These are phyloP conservation scores for Geranomyces variabilis DNA, from an alignment of 192 early-diverging fungal genomes.

Conservation along the genomic window DNA sequence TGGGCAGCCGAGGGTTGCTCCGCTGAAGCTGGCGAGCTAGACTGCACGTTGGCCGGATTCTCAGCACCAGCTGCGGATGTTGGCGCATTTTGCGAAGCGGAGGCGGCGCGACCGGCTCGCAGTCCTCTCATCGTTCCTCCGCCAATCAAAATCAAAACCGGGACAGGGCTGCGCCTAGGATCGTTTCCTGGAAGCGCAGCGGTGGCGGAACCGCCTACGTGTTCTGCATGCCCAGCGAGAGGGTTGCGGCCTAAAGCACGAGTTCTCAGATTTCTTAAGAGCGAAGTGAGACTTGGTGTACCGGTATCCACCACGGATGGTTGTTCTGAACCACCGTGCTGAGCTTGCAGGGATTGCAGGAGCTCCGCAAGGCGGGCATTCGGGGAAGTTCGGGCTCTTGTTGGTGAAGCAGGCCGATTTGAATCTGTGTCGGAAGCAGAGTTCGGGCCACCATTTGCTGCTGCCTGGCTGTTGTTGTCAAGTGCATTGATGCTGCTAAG, in stretches of 20 bases:
- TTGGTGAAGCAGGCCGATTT: background rate
- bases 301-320: background rate
- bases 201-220: background rate
- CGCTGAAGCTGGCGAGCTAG: background rate
- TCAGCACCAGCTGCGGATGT: background rate
- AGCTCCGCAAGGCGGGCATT: conserved; percentile 2
- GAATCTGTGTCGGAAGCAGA: background rate
- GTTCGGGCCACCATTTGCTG: background rate
- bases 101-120: background rate
- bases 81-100: background rate
- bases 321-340: background rate
- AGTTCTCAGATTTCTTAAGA: conserved; percentile 6
- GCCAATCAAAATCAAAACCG: conserved; percentile 32
- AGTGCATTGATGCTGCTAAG: conserved; percentile 8
- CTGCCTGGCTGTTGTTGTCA: background rate
- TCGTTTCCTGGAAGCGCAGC: conserved; percentile 4
- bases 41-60: background rate
- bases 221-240: background rate
- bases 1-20: background rate
- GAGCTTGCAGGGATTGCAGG: background rate
- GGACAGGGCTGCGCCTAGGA: conserved; percentile 20
- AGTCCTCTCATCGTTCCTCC: background rate
- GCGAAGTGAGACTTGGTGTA: background rate
- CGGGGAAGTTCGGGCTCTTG: background rate
- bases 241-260: background rate